Evolutionary conservation across 2,329 filamentous ascomycete species (phyloP), one percentile per base, ranked within the genome.

Genomic region (Penicillium sp.): DNA sequence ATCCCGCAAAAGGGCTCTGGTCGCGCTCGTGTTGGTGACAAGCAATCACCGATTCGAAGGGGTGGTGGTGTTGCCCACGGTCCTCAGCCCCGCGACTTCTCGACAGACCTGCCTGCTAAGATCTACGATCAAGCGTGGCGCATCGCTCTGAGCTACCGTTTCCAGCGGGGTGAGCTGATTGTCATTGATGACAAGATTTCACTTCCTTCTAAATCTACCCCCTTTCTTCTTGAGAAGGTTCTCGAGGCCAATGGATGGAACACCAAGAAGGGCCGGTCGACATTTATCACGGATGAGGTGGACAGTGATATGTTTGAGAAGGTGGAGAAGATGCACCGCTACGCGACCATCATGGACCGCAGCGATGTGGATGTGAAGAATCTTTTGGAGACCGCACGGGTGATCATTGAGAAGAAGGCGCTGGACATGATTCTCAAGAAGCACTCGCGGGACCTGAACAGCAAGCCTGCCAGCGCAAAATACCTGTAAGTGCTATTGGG

Each of bases 291-390:
- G 1, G 82, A 81, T 35, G 80, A 83, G 59, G 78, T 79, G 68
- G 82, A 89, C 63, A 81, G 84, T 45, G 84, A 86, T 58, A 80
- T 97, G 52, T 89, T 87, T 67, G 83, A 83, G 40, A 88, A 89
- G 37, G 81, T 97, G 73, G 83, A 85, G 55, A 80, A 85, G 61
- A 78, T 89, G 63, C 85, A 84, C 8, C 80, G 85, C 71, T 85
- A 93, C 63, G 92, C 90, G 22, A 85, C 87, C 58, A 89, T 89
- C 8, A 80, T 93, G 68, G 84, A 86, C 59, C 82, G 89, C 61
- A 81, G 84, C n/a, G 90, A 96, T 64, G 92, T 99, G 38, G 95
- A 98, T 78, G 92, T 99, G 64, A 99, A 98, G 85, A 91, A 98
- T 76, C 78, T 99, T 65, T 80, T 99, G 67, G 91, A 95, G 81